phyloP scores from a whole-genome alignment of 441 rosid genomes.

The Aleurites moluccanus region DNA sequence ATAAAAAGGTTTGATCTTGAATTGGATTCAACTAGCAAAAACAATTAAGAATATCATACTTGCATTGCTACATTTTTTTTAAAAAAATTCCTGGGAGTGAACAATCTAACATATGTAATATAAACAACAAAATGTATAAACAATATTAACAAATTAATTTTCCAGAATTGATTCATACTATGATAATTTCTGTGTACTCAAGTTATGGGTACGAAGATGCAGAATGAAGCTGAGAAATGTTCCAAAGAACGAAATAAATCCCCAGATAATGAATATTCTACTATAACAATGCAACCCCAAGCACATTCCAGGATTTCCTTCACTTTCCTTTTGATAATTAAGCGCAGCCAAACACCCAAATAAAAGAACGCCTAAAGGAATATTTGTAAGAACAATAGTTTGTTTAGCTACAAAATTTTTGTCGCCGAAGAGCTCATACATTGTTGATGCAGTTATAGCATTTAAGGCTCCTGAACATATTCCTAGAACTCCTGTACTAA shows the following conservation, averaged over 20 bases:
- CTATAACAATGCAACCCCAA: conserved; percentile 25
- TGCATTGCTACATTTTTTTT: no score
- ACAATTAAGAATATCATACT: no score
- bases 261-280: conserved; percentile 30
- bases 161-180: neutral
- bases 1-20: no score
- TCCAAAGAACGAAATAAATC: conserved; percentile 26
- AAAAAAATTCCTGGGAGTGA: no score
- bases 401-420: conserved; percentile 19
- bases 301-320: conserved; percentile 3
- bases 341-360: conserved; percentile 30
- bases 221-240: conserved; percentile 24
- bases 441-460: conserved; percentile 19
- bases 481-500: conserved; percentile 35
- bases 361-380: conserved; percentile 30
- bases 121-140: neutral
- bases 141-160: neutral
- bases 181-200: neutral
- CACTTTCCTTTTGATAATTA: conserved; percentile 12
- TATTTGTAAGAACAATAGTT: conserved; percentile 24
- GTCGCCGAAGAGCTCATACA: conserved; percentile 21
- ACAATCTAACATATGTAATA: neutral
- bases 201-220: conserved; percentile 19
- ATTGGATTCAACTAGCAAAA: no score
- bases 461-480: conserved; percentile 29